Base-by-base conservation (phyloP, 2,329 filamentous ascomycete species). In the Aspergillus felis region DNA sequence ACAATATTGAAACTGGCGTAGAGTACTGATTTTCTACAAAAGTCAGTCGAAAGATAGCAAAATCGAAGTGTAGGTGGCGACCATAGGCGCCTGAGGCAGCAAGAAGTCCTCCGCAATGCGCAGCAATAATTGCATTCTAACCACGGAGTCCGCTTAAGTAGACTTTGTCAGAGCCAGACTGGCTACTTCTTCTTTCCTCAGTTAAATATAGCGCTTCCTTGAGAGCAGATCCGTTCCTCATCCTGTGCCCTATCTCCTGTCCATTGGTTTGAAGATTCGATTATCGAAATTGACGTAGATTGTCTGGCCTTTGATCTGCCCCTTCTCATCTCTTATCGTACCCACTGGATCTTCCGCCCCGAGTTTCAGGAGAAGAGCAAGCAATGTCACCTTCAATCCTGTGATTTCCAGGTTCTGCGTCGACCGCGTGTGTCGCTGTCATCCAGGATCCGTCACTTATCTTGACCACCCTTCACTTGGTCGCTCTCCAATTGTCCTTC, bases 371-470 rank as follows among this genome's bases (percentile, higher is more conserved):
- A 57, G 57, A 54, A 48, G 54, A 48, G 35, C 55, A 47, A 49
- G 50, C 53, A 56, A 60, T 61, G 55, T 32, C 27, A 46, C 51
- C 41, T 22, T 53, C 59, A 57, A 61, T 56, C 50, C 50, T 57
- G 51, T 59, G 51, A 55, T 24, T 42, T 52, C 44, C 3, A 44
- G 22, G 24, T 32, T 46, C 22, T 17, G 28, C 49, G 28, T 29
- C 41, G 54, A 53, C 52, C 41, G 50, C 51, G 54, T 59, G 44
- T 50, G 56, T 51, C 57, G 59, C 57, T 57, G 53, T 49, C 54
- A 54, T 53, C 41, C 46, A 48, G 49, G 50, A 35, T 29, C 25
- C 50, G 27, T 38, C 49, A 12, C 27, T 41, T 44, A 35, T 41
- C n/a, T 51, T 42, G 53, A 38, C 47, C 53, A 50, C 35, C 24